phyloP scores from a whole-genome alignment of 768 basidiomycete species.

The Phanerodontia chrysosporium region DNA sequence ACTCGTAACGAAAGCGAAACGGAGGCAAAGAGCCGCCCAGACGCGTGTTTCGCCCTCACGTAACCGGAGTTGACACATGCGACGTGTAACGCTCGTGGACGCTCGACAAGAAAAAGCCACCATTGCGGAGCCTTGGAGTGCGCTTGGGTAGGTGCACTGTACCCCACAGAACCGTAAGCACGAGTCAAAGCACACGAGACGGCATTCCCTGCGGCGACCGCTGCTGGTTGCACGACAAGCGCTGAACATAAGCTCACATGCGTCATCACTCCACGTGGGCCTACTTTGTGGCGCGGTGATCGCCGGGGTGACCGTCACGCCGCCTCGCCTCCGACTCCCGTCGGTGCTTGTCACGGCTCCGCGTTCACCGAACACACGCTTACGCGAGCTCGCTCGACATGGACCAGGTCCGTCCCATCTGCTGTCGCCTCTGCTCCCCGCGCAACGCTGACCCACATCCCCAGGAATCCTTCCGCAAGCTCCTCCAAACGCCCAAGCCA shows the following conservation, averaged over 20 bases:
- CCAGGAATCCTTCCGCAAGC: slow-evolving; percentile 57
- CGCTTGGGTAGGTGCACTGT: too few relatives aligned
- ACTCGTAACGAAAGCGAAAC: background rate
- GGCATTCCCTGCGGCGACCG: background rate
- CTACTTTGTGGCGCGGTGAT: slow-evolving; percentile 1
- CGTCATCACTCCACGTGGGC: background rate
- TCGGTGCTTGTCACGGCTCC: background rate
- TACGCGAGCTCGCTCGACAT: background rate
- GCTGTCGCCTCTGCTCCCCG: background rate
- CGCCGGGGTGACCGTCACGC: background rate
- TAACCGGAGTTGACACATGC: slow-evolving; percentile 43
- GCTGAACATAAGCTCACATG: too few relatives aligned
- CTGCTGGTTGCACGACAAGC: too few relatives aligned
- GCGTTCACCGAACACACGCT: background rate
- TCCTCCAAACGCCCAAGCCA: slow-evolving; percentile 33
- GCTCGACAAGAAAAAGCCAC: too few relatives aligned
- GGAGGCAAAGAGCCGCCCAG: slow-evolving; percentile 78
- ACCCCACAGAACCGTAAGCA: too few relatives aligned
- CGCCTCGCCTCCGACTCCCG: background rate
- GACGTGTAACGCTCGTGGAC: slow-evolving; percentile 28
- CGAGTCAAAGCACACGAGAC: too few relatives aligned
- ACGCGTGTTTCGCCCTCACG: background rate
- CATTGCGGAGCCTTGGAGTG: too few relatives aligned
- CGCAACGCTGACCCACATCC: background rate
- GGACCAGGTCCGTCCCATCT: background rate